A percentile compares a stretch with the other conserved stretches of the same genome.
Conservation (phyloP, 495 filamentous ascomycete species). For the Hypoxylon perforatum region DNA sequence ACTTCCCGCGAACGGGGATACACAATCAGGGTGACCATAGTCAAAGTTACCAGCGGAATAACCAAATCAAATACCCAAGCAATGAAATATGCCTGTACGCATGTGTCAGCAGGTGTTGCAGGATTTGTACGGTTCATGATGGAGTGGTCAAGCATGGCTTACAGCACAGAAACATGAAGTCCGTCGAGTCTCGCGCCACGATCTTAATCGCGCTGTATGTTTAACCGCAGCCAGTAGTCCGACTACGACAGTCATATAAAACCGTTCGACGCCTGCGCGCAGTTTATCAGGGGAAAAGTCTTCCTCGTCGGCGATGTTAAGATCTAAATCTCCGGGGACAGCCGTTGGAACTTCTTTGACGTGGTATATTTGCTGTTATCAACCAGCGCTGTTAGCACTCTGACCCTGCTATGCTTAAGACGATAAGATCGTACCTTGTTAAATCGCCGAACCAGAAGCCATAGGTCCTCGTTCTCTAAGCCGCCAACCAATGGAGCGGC, state of each 20-base stretch:
- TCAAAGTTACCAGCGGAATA: slow-evolving; percentile 66
- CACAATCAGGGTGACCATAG: slow-evolving; percentile 72
- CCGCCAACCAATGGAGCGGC: slow-evolving; percentile 74
- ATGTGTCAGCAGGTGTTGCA: slow-evolving; percentile 12
- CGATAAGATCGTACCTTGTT: slow-evolving; percentile 70
- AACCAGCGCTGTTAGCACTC: slow-evolving; percentile 3
- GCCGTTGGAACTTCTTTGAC: slow-evolving; percentile 72
- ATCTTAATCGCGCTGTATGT: slow-evolving; percentile 80
- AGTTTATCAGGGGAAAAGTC: slow-evolving; percentile 90
- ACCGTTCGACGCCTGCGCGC: slow-evolving; percentile 79
- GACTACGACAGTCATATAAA: slow-evolving; percentile 85
- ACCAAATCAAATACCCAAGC: slow-evolving; percentile 84
- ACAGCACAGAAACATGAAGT: slow-evolving; percentile 75
- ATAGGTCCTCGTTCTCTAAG: slow-evolving; percentile 84
- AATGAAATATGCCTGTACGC: slow-evolving; percentile 70
- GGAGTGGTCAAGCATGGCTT: slow-evolving; percentile 25
- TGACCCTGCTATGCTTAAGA: neutral
- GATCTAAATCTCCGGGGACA: slow-evolving; percentile 71
- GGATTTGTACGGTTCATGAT: too few species aligned
- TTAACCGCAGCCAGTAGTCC: slow-evolving; percentile 73
- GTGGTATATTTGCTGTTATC: slow-evolving; percentile 82
- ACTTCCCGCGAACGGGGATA: slow-evolving; percentile 70
- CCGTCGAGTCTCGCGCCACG: slow-evolving; percentile 78
- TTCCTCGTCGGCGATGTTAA: slow-evolving; percentile 83
- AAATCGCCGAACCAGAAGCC: slow-evolving; percentile 82